These are phyloP conservation scores for Cordyceps militaris DNA, from an alignment of 2,329 filamentous ascomycete species.

Conservation along the genomic window DNA sequence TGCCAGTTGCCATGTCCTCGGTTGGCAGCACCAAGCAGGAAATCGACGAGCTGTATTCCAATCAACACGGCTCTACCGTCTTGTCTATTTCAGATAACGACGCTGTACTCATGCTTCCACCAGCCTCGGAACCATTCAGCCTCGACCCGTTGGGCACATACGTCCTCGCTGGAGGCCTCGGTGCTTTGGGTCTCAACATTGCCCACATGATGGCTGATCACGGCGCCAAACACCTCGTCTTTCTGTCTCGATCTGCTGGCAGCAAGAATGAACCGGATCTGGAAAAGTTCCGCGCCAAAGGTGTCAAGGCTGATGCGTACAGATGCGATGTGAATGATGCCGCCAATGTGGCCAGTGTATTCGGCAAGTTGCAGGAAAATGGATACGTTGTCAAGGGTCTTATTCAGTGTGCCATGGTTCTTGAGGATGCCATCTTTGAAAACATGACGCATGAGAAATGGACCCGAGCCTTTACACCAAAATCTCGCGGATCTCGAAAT, in stretches of 20 bases:
- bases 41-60: neutral
- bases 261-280: neutral
- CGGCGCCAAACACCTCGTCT: slow-evolving; percentile 36
- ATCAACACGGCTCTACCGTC: neutral
- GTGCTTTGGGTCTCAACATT: slow-evolving; percentile 39
- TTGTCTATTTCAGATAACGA: neutral
- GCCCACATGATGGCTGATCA: slow-evolving; percentile 38
- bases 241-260: slow-evolving; percentile 22
- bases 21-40: neutral
- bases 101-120: neutral
- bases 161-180: slow-evolving; percentile 39
- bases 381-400: slow-evolving; percentile 13
- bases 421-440: slow-evolving; percentile 17
- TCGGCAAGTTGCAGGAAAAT: slow-evolving; percentile 1
- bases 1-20: neutral
- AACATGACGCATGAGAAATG: slow-evolving; percentile 16
- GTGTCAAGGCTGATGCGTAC: slow-evolving; percentile 7
- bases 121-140: neutral
- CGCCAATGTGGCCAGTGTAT: neutral
- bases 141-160: slow-evolving; percentile 22
- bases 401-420: slow-evolving; percentile 15
- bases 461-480: slow-evolving; percentile 14
- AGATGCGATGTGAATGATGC: slow-evolving; percentile 11
- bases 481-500: slow-evolving; percentile 15
- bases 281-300: neutral